These are phyloP conservation scores for Excoecaria cochinchinensis DNA, from an alignment of 345 rosid genomes.

Conservation along the genomic window DNA sequence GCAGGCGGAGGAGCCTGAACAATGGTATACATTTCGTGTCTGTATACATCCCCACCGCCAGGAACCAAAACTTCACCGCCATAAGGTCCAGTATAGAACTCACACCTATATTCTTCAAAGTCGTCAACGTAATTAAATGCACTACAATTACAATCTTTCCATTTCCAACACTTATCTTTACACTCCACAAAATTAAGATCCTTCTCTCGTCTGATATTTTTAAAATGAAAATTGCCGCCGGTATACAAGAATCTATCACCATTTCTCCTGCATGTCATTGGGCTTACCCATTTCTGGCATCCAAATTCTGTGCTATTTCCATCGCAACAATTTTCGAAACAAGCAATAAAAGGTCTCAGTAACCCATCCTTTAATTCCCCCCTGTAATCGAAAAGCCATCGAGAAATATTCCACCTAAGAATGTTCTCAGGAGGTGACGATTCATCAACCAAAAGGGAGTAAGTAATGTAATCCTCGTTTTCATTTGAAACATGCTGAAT, in stretches of 20 bases:
- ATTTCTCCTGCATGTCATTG: background rate
- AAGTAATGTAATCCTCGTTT: background rate
- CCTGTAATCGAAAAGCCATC: background rate
- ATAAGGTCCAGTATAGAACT: background rate
- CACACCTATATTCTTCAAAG: background rate
- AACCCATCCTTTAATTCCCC: background rate
- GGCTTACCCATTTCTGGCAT: conserved; percentile 8
- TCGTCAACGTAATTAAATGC: background rate
- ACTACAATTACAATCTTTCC: background rate
- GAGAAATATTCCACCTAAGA: background rate
- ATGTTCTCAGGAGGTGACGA: no score
- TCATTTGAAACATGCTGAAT: background rate
- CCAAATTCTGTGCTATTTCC: conserved; percentile 1
- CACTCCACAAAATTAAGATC: conserved; percentile 9
- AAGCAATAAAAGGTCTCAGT: background rate
- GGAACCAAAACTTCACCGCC: no score
- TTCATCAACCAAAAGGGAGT: background rate
- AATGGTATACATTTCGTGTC: background rate
- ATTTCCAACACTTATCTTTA: conserved; percentile 13
- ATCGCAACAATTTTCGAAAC: background rate
- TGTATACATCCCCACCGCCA: no score
- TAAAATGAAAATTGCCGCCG: no score
- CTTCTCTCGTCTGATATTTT: no score
- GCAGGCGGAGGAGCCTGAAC: background rate
- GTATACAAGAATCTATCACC: background rate